These are phyloP conservation scores for Primulina tabacum DNA, from an alignment of 257 asterid genomes.

Conservation along the genomic window DNA sequence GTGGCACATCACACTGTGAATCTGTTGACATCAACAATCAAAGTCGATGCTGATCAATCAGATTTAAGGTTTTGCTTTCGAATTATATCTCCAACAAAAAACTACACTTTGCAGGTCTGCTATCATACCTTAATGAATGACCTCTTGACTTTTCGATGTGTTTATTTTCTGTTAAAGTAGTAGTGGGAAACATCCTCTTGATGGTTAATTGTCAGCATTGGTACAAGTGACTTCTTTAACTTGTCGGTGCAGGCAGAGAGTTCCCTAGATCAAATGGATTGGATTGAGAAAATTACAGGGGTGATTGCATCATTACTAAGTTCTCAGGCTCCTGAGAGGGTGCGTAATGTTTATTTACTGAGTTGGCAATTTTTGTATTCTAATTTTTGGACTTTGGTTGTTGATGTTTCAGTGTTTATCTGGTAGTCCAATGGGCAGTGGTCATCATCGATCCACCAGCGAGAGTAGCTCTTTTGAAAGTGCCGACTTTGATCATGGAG, in stretches of 20 bases:
- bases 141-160: constrained; percentile 8
- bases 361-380: constrained; percentile 1
- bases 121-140: constrained; percentile 20
- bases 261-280: constrained; percentile 97
- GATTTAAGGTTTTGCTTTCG: constrained; percentile 98
- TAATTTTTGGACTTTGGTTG: constrained; percentile 9
- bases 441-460: constrained; percentile 90
- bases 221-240: constrained; percentile 30
- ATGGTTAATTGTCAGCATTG: constrained; percentile 28
- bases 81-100: constrained; percentile 96
- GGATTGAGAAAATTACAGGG: constrained; percentile 99
- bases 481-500: constrained; percentile 82
- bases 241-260: constrained; percentile 89
- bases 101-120: constrained; percentile 91
- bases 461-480: constrained; percentile 98
- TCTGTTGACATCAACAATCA: constrained; percentile 93
- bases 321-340: constrained; percentile 97
- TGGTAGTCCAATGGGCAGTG: constrained; percentile 88
- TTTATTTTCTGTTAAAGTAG: constrained; percentile 3
- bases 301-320: constrained; percentile 95
- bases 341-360: constrained; percentile 30
- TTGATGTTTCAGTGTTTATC: constrained; percentile 57
- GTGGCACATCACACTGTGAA: constrained; percentile 99
- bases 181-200: constrained; percentile 10
- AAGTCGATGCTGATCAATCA: constrained; percentile 98